Base-by-base conservation (phyloP, 1,284 basidiomycete genomes). In the Fomitiporia mediterranea region DNA sequence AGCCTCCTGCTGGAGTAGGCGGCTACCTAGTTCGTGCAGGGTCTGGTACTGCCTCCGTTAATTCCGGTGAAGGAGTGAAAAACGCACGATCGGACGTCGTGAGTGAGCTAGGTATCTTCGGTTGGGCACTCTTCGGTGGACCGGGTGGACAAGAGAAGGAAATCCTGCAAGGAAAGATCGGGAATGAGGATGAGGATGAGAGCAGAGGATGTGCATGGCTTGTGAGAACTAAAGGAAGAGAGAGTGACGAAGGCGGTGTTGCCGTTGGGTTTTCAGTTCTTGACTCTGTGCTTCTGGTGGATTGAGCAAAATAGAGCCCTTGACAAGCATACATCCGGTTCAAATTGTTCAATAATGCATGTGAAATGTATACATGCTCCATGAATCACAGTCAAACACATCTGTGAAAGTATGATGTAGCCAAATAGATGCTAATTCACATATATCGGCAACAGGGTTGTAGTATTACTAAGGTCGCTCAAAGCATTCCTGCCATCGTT, bases 221-320 rank as follows among this genome's bases (percentile, higher is more conserved):
- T 62, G 78, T 98, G 42, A 75, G 96, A 64, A 98, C 96, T 2
- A 99, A 98, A 67, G 91, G 89, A 2, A 88, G 86, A 66, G 91
- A 95, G 58, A 93, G 86, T 60, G 89, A 98, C 66, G 96, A 99
- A 68, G 94, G 94, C 8, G 94, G 95, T 3, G 91, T 98, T 4
- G 94, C 94, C 0, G 90, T 92, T 53, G 94, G 96, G 28, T 92
- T 89, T 70, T 91, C 84, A 4, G 93, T 95, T 2, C 72, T 96
- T 55, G 94, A 96, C 67, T 90, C 89, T 1, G 68, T 92, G 30
- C 68, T 94, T 9, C 73, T 96, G 44, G 80, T 94, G 11, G 79
- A 85, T 53, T 71, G 57, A 46, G n/a, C n/a, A n/a, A n/a, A n/a
- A 7, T 23, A 4, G 35, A 37, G 61, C 19, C 19, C 19, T 19